These are phyloP conservation scores for Parafenestella ontariensis DNA, from an alignment of 2,329 filamentous ascomycete genomes.

Conservation along the genomic window DNA sequence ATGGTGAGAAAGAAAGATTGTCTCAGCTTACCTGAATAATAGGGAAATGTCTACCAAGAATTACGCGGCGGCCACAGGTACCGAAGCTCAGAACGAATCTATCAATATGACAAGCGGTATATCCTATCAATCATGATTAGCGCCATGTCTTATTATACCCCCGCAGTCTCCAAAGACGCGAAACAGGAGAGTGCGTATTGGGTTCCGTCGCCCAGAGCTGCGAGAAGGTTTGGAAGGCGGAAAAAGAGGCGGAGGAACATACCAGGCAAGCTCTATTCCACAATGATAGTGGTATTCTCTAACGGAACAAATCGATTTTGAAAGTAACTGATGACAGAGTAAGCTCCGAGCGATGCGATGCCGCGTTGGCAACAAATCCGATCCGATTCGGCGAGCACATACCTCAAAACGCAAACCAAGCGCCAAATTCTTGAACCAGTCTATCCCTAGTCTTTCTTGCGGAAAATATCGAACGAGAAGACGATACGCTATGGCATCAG, in stretches of 20 bases:
- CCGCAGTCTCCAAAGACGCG: background rate
- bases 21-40: constrained; percentile 43
- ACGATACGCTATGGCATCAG: constrained; percentile 46
- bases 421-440: constrained; percentile 51
- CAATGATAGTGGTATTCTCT: constrained; percentile 28
- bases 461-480: constrained; percentile 45
- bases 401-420: constrained; percentile 48
- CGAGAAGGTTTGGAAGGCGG: background rate
- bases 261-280: constrained; percentile 39
- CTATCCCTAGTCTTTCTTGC: constrained; percentile 52
- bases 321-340: constrained; percentile 38
- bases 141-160: background rate
- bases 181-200: background rate
- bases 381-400: constrained; percentile 23
- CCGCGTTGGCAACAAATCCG: constrained; percentile 6
- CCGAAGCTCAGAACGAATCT: constrained; percentile 41
- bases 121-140: constrained; percentile 29
- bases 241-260: constrained; percentile 13
- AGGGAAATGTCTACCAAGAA: constrained; percentile 29
- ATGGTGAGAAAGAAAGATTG: constrained; percentile 3
- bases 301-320: constrained; percentile 31
- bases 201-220: background rate
- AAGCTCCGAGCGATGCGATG: constrained; percentile 21
- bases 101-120: constrained; percentile 35
- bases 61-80: constrained; percentile 33